Evolutionary conservation across 345 rosid genomes (phyloP), one percentile per base, ranked within the genome.

Genomic region (Turnera subulata): DNA sequence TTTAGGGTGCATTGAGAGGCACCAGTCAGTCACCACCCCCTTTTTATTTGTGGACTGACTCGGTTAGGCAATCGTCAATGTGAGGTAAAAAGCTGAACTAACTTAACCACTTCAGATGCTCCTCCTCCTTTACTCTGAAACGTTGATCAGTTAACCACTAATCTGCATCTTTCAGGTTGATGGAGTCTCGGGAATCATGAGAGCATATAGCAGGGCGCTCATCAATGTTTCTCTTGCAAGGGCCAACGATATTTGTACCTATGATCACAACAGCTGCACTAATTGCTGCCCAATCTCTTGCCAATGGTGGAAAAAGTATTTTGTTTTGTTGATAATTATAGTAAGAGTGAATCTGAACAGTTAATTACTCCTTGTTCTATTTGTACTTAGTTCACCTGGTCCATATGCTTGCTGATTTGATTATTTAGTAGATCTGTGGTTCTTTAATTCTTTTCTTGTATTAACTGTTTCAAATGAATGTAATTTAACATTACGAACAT

Each of bases 401-500:
- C 26, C 2, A 49, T 49, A 17, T 7, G 25, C 6, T 49, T n/a
- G n/a, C n/a, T n/a, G n/a, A n/a, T n/a, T n/a, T n/a, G n/a, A n/a
- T n/a, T n/a, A n/a, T n/a, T n/a, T n/a, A n/a, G n/a, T n/a, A n/a
- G 39, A 92, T 92, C 33, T 96, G 88, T 61, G 93, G 90, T 32
- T 96, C 96, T n/a, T n/a, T n/a, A n/a, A 3, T 95, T 92, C 60
- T 86, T 84, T 26, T 96, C 88, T 80, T 86, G 95, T 76, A 88
- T 92, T 75, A 92, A 80, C 84, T 74, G n/a, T n/a, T n/a, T n/a
- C n/a, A n/a, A n/a, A n/a, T 92, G 78, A 92, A 80, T 46, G 20
- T 19, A 46, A 46, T 46, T 46, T 46, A 19, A 46, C 8, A 1
- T 9, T n/a, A n/a, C n/a, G n/a, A n/a, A n/a, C n/a, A n/a, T n/a